These are phyloP conservation scores for Juncus effusus DNA, from an alignment of 176 grass and related monocot species.

Conservation along the genomic window DNA sequence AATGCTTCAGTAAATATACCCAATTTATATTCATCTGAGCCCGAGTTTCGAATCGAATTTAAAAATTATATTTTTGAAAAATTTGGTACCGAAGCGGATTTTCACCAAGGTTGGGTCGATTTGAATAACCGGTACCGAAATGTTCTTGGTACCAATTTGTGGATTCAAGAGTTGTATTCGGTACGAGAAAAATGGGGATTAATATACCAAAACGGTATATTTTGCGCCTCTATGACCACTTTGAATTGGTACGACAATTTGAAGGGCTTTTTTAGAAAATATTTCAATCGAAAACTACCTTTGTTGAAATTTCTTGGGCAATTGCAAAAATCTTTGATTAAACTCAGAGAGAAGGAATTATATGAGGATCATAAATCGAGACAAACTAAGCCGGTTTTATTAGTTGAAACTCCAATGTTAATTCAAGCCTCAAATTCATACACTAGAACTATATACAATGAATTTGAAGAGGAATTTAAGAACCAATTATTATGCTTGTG, in stretches of 20 bases:
- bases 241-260: slow-evolving; percentile 36
- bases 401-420: slow-evolving; percentile 44
- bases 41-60: slow-evolving; percentile 43
- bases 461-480: slow-evolving; percentile 42
- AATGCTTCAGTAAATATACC: slow-evolving; percentile 35
- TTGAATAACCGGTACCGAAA: slow-evolving; percentile 33
- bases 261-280: slow-evolving; percentile 40
- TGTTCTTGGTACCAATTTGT: slow-evolving; percentile 31
- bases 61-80: slow-evolving; percentile 32
- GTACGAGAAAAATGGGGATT: slow-evolving; percentile 41
- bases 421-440: slow-evolving; percentile 45
- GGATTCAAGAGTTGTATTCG: slow-evolving; percentile 43
- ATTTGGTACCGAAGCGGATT: slow-evolving; percentile 33
- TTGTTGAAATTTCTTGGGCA: slow-evolving; percentile 42
- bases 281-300: slow-evolving; percentile 37
- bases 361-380: slow-evolving; percentile 46
- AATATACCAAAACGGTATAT: slow-evolving; percentile 33
- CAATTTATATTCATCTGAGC: slow-evolving; percentile 23
- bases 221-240: slow-evolving; percentile 42
- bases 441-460: slow-evolving; percentile 42
- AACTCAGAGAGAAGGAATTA: slow-evolving; percentile 40
- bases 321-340: slow-evolving; percentile 19
- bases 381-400: slow-evolving; percentile 41
- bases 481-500: slow-evolving; percentile 39
- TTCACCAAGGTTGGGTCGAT: slow-evolving; percentile 35